Evolutionary conservation across 2,329 filamentous ascomycete genomes (phyloP).

Genomic region (Thyridium curvatum): DNA sequence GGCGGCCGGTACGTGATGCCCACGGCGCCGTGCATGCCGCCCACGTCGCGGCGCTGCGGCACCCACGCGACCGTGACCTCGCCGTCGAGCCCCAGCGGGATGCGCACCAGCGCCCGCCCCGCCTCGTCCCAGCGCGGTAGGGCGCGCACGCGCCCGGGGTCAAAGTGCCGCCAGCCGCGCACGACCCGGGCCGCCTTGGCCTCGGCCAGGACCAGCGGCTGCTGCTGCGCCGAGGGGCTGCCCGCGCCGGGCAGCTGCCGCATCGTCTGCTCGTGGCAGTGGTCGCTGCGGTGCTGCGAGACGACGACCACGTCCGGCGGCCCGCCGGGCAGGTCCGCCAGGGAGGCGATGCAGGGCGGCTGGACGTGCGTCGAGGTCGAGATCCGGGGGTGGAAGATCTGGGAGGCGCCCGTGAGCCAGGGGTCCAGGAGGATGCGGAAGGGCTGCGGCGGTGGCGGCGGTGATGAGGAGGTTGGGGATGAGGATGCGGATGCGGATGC

Average conservation of each 20-base stretch:
- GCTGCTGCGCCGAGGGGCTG: slow-evolving; percentile 47
- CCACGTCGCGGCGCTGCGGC: slow-evolving; percentile 52
- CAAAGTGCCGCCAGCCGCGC: slow-evolving; percentile 62
- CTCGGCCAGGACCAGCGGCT: slow-evolving; percentile 54
- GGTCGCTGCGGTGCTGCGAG: slow-evolving; percentile 49
- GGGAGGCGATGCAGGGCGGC: slow-evolving; percentile 49
- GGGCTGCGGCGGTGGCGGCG: slow-evolving; percentile 33
- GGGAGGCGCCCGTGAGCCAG: slow-evolving; percentile 57
- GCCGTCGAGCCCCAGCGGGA: slow-evolving; percentile 53
- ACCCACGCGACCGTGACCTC: slow-evolving; percentile 69
- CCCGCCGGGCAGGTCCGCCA: slow-evolving; percentile 28
- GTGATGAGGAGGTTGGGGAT: slow-evolving; percentile 3
- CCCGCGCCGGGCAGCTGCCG: slow-evolving; percentile 50
- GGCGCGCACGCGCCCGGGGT: slow-evolving; percentile 36
- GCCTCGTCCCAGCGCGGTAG: slow-evolving; percentile 39
- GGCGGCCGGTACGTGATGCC: slow-evolving; percentile 67
- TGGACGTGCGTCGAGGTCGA: slow-evolving; percentile 51
- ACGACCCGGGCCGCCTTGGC: slow-evolving; percentile 60
- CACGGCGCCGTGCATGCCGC: slow-evolving; percentile 58
- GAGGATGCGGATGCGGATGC: slow-evolving; percentile 57
- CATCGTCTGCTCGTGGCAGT: slow-evolving; percentile 65
- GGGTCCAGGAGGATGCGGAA: slow-evolving; percentile 69
- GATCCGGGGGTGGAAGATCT: slow-evolving; percentile 54
- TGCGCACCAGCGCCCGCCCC: slow-evolving; percentile 21
- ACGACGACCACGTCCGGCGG: slow-evolving; percentile 38